Conservation (phyloP, 2,329 filamentous ascomycete species). For the Exophiala aquamarina region DNA sequence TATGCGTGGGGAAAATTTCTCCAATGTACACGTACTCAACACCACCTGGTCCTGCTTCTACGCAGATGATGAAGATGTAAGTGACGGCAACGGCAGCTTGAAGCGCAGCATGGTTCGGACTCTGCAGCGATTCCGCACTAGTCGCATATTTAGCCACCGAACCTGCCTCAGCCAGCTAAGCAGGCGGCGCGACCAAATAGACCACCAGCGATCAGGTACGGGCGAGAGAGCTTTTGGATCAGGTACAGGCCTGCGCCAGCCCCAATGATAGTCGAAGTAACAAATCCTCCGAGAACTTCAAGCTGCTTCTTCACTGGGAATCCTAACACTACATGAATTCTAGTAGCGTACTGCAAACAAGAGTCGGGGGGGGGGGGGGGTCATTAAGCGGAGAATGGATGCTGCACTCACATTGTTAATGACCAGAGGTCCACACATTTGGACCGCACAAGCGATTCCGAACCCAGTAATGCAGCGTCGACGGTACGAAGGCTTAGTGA, state of each 20-base stretch:
- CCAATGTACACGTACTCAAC: too few species aligned
- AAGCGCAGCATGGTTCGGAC: too few species aligned
- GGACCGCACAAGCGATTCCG: constrained; percentile 5
- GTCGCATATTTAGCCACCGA: too few species aligned
- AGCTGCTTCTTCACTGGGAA: constrained; percentile 10
- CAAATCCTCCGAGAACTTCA: constrained; percentile 9
- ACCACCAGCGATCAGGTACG: constrained; percentile 28
- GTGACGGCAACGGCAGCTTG: too few species aligned
- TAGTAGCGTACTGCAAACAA: too few species aligned
- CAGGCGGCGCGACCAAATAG: constrained; percentile 3
- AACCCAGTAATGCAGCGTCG: constrained; percentile 9
- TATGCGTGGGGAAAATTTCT: too few species aligned
- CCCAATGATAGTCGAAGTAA: constrained; percentile 7
- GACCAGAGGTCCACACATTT: constrained; percentile 5
- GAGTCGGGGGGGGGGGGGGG: too few species aligned
- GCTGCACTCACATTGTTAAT: too few species aligned
- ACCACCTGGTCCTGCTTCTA: too few species aligned
- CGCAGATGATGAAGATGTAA: too few species aligned
- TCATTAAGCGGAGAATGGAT: constrained; percentile 48
- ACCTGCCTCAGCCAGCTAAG: too few species aligned
- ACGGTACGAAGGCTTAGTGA: constrained; percentile 12
- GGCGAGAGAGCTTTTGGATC: constrained; percentile 20
- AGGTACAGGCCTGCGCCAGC: neutral
- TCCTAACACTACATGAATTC: constrained; percentile 9
- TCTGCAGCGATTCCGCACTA: neutral